Conservation (phyloP, 2,329 filamentous ascomycete genomes). For the Trichoderma citrinoviride region DNA sequence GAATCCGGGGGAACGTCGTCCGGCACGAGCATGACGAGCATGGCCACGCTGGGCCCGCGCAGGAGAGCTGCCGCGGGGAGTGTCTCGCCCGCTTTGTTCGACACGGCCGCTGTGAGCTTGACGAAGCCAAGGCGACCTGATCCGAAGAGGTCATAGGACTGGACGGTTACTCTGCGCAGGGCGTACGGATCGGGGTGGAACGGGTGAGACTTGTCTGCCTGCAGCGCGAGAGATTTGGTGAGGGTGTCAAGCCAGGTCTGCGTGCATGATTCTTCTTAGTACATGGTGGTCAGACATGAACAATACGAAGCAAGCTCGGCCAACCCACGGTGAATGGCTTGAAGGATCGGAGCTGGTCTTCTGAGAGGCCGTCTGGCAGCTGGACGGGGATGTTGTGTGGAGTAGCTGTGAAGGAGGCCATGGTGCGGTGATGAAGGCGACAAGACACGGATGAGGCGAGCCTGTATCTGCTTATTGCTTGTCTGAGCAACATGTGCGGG, state of each 20-base stretch:
- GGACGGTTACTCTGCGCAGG: conserved; percentile 50
- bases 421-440: background rate
- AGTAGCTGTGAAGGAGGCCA: conserved; percentile 14
- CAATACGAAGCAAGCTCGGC: too few species aligned
- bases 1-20: conserved; percentile 43
- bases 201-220: conserved; percentile 44
- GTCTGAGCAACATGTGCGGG: background rate
- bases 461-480: background rate
- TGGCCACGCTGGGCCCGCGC: conserved; percentile 58
- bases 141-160: conserved; percentile 54
- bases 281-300: too few species aligned
- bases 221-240: conserved; percentile 46
- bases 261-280: too few species aligned
- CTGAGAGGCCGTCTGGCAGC: conserved; percentile 42
- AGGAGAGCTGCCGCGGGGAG: conserved; percentile 57
- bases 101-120: conserved; percentile 50
- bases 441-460: background rate
- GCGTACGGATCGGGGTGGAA: conserved; percentile 55
- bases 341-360: conserved; percentile 44
- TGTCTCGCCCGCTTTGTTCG: conserved; percentile 46
- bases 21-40: conserved; percentile 56
- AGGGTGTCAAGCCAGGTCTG: conserved; percentile 52
- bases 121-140: conserved; percentile 52
- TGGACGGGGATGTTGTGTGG: conserved; percentile 37
- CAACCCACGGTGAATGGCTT: conserved; percentile 45